Percentiles rank a stretch among this genome's conserved stretches.
phyloP scores from a whole-genome alignment of 345 rosid genomes.

The Schrenkiella parvula region DNA sequence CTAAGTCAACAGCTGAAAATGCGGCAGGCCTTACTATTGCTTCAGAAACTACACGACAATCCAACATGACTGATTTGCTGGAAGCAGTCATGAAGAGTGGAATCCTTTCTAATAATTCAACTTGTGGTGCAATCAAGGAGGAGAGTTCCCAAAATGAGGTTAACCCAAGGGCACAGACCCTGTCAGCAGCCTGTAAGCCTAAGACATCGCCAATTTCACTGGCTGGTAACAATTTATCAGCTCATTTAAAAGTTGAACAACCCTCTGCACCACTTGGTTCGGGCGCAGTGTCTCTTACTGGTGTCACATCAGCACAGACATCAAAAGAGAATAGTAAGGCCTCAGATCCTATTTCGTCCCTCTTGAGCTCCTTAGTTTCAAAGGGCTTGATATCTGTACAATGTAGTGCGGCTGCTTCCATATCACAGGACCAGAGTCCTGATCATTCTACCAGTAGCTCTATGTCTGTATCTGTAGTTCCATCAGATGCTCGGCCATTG shows the following conservation, averaged over 20 bases:
- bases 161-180: constrained; percentile 32
- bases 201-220: constrained; percentile 33
- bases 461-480: constrained; percentile 39
- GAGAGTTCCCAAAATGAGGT: constrained; percentile 32
- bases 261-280: constrained; percentile 43
- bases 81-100: constrained; percentile 79
- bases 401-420: constrained; percentile 32
- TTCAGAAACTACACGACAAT: constrained; percentile 41
- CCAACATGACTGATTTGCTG: constrained; percentile 60
- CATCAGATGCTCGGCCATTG: constrained; percentile 31
- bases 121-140: constrained; percentile 32
- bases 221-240: constrained; percentile 31
- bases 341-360: constrained; percentile 64
- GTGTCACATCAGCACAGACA: constrained; percentile 34
- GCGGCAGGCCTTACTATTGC: constrained; percentile 36
- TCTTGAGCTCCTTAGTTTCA: constrained; percentile 86
- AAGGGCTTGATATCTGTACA: constrained; percentile 76
- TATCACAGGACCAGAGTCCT: constrained; percentile 38
- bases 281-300: constrained; percentile 36
- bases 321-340: constrained; percentile 42
- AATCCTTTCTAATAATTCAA: constrained; percentile 43
- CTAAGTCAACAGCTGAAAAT: constrained; percentile 33
- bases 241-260: constrained; percentile 40
- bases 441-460: constrained; percentile 35
- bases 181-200: constrained; percentile 34